Percentiles rank a stretch among this genome's conserved stretches.
Evolutionary conservation across 305 asterid species (phyloP).

Genomic region (Salvia sclarea): DNA sequence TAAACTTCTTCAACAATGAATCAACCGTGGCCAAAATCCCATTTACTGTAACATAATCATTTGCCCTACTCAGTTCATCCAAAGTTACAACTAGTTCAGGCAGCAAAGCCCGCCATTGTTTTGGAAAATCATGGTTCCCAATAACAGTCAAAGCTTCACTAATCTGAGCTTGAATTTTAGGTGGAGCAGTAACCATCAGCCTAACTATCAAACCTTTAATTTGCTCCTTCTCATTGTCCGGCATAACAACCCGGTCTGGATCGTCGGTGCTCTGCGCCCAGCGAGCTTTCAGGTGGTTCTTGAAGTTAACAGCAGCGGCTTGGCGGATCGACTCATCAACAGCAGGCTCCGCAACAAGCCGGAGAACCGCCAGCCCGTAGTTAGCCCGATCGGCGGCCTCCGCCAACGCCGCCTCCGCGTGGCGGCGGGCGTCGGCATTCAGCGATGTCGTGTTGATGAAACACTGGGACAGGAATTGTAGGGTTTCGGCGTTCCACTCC

Average conservation of each 20-base stretch:
- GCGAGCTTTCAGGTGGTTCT: constrained; percentile 72
- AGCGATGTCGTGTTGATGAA: constrained; percentile 78
- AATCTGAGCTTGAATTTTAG: constrained; percentile 75
- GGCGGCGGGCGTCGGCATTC: constrained; percentile 74
- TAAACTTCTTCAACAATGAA: constrained; percentile 76
- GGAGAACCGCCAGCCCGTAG: constrained; percentile 84
- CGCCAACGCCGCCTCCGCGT: constrained; percentile 63
- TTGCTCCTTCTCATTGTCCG: constrained; percentile 76
- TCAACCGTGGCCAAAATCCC: constrained; percentile 80
- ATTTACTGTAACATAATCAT: constrained; percentile 78
- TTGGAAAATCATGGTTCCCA: constrained; percentile 89
- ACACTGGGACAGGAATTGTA: constrained; percentile 71
- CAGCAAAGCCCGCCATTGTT: constrained; percentile 67
- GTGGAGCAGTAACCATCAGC: constrained; percentile 64
- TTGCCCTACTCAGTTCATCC: constrained; percentile 53
- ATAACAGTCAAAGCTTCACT: constrained; percentile 82
- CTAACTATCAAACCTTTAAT: constrained; percentile 73
- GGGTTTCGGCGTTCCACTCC: constrained; percentile 88
- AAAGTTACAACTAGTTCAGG: constrained; percentile 74
- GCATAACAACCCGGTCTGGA: constrained; percentile 38
- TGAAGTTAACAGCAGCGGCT: constrained; percentile 86
- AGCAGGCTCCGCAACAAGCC: constrained; percentile 72
- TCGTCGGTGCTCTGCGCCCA: constrained; percentile 53
- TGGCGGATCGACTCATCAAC: constrained; percentile 91
- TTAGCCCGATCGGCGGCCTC: constrained; percentile 70